Conservation (phyloP, 2,329 filamentous ascomycete genomes). For the Cyclaneusma minus region DNA sequence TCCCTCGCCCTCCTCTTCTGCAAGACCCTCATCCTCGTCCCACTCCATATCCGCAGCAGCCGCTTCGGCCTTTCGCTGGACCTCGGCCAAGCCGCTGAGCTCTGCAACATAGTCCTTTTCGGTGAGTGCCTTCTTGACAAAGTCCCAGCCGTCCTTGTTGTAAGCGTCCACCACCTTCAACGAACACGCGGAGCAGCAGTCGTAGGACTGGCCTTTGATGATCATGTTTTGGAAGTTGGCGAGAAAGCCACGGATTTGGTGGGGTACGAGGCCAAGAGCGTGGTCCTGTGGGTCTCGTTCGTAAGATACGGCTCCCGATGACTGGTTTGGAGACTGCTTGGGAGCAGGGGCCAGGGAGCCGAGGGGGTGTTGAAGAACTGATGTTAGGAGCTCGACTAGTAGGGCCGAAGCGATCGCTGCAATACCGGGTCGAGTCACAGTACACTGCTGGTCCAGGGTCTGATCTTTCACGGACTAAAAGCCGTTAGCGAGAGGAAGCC, state of each 20-base stretch:
- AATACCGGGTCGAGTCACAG: conserved; percentile 84
- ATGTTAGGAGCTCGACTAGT: conserved; percentile 79
- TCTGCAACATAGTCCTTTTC: conserved; percentile 69
- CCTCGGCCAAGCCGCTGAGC: conserved; percentile 56
- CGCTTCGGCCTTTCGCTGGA: conserved; percentile 43
- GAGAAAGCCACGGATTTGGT: conserved; percentile 67
- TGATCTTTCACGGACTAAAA: conserved; percentile 80
- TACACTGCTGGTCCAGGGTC: conserved; percentile 95
- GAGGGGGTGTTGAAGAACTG: conserved; percentile 72
- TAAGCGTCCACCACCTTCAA: conserved; percentile 54
- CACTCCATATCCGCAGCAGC: conserved; percentile 37
- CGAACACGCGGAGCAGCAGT: conserved; percentile 70
- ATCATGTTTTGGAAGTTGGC: conserved; percentile 59
- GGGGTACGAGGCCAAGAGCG: conserved; percentile 56
- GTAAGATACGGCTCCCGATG: conserved; percentile 20
- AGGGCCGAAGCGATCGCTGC: conserved; percentile 85
- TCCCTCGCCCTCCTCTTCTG: conserved; percentile 36
- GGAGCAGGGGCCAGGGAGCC: conserved; percentile 47
- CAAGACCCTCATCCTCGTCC: conserved; percentile 34
- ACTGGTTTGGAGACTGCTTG: conserved; percentile 15
- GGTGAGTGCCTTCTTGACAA: conserved; percentile 58
- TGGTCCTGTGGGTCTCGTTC: conserved; percentile 41
- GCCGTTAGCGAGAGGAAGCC: conserved; percentile 6
- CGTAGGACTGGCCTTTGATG: conserved; percentile 60
- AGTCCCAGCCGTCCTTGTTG: conserved; percentile 53